Evolutionary conservation across 495 filamentous ascomycete species (phyloP), one percentile per base, ranked within the genome.

Genomic region (Trichodelitschia bisporula): DNA sequence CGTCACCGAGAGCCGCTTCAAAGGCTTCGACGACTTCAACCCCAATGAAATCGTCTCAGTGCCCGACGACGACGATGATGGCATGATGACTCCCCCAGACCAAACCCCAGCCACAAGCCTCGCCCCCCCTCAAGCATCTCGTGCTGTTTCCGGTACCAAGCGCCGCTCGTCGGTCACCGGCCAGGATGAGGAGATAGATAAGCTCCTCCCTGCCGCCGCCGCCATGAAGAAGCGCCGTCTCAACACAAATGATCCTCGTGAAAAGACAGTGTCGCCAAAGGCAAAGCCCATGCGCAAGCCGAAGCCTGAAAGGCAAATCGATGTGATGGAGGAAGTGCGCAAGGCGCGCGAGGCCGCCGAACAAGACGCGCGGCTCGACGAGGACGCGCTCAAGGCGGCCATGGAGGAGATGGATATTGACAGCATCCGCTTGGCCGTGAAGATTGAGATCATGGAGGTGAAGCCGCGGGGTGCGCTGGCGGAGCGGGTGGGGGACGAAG

Each of bases 361-460:
- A 37, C 61, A 67, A 14, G 56, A 49, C 6, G 60, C 59, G 1
- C 55, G 50, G 13, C 54, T 49, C 12, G 73, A 86, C 35, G 63
- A 70, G 28, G 62, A 71, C 30, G 47, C 49, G 3, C 44, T 71
- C 0, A 53, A 56, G 10, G 54, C 56, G 4, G 45, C 58, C 0
- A 43, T 67, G 4, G 57, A 64, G 14, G 69, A 60, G 11, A 57
- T 79, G 32, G 64, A 72, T 30, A 58, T 83, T 15, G 64, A 64
- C 8, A 58, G 69, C n/a, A 64, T 92, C 37, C 72, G 68, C 25
- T 67, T 67, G 12, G 53, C 83, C 2, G 71, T 71, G n/a, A 62
- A 80, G 23, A 60, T 93, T 10, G 82, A 86, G 42, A 64, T 77
- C 30, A 78, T 86, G 58, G 64, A 75, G 12, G 39, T 93, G 4